Evolutionary conservation across 345 rosid genomes (phyloP).

Genomic region (Nasturtium officinale): DNA sequence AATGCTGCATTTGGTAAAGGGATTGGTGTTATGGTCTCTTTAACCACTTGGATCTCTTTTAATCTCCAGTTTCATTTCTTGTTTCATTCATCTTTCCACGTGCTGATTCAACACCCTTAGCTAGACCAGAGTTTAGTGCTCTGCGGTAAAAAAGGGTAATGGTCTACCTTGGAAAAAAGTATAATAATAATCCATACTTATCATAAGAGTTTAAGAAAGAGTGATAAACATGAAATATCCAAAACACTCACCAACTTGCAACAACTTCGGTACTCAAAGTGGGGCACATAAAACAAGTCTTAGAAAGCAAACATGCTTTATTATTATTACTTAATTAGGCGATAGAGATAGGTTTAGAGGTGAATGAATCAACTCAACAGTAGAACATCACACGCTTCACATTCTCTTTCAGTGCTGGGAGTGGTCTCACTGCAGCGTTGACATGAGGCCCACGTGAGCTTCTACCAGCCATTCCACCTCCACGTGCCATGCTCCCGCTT

Average conservation of each 20-base stretch:
- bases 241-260: background rate
- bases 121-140: no score
- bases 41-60: constrained; percentile 40
- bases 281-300: background rate
- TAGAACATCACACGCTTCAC: constrained; percentile 97
- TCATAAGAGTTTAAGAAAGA: background rate
- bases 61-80: constrained; percentile 32
- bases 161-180: background rate
- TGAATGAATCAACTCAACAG: constrained; percentile 49
- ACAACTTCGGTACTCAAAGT: background rate
- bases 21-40: constrained; percentile 36
- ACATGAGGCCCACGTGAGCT: constrained; percentile 63
- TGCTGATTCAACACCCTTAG: no score
- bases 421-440: constrained; percentile 77
- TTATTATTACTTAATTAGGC: background rate
- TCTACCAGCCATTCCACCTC: constrained; percentile 63
- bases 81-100: constrained; percentile 37
- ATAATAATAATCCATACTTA: background rate
- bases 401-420: constrained; percentile 91
- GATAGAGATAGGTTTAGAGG: background rate
- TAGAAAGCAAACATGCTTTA: background rate
- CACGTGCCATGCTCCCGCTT: constrained; percentile 66
- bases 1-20: constrained; percentile 32
- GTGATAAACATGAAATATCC: background rate
- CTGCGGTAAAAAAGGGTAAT: background rate